These are phyloP conservation scores for Prunus mongolica DNA, from an alignment of 306 rosid genomes.

Conservation along the genomic window DNA sequence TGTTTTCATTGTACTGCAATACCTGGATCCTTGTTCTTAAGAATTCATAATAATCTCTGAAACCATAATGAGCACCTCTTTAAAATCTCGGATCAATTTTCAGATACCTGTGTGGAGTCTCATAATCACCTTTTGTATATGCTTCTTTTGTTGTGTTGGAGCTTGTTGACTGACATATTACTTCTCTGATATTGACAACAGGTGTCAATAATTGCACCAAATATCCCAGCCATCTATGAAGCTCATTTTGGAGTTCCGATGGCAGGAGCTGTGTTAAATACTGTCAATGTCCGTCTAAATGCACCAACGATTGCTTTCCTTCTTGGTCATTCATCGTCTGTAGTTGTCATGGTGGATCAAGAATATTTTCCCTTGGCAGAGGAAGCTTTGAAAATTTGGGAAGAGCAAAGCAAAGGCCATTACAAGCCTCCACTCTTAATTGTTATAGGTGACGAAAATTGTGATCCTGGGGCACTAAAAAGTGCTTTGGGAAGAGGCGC, in stretches of 20 bases:
- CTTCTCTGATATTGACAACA: constrained; percentile 32
- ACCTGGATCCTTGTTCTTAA: neutral
- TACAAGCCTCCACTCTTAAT: constrained; percentile 60
- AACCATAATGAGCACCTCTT: neutral
- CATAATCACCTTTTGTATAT: neutral
- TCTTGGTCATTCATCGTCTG: constrained; percentile 56
- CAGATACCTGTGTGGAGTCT: neutral
- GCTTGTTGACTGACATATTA: constrained; percentile 5
- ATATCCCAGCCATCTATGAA: constrained; percentile 86
- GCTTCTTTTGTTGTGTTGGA: constrained; percentile 4
- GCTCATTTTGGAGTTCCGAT: constrained; percentile 77
- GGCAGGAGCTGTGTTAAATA: constrained; percentile 63
- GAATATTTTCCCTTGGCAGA: constrained; percentile 54
- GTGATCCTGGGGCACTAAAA: constrained; percentile 44
- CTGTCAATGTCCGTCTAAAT: constrained; percentile 60
- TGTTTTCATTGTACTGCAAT: neutral
- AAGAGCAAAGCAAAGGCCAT: constrained; percentile 36
- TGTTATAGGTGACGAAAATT: constrained; percentile 73
- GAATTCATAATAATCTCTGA: neutral
- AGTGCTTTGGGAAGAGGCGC: constrained; percentile 50
- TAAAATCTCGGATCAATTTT: neutral
- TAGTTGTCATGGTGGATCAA: constrained; percentile 60
- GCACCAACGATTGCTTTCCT: constrained; percentile 57
- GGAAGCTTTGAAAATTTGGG: constrained; percentile 70
- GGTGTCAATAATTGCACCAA: constrained; percentile 93